Base-by-base conservation (phyloP, 495 filamentous ascomycete genomes). In the Xylaria cubensis region DNA sequence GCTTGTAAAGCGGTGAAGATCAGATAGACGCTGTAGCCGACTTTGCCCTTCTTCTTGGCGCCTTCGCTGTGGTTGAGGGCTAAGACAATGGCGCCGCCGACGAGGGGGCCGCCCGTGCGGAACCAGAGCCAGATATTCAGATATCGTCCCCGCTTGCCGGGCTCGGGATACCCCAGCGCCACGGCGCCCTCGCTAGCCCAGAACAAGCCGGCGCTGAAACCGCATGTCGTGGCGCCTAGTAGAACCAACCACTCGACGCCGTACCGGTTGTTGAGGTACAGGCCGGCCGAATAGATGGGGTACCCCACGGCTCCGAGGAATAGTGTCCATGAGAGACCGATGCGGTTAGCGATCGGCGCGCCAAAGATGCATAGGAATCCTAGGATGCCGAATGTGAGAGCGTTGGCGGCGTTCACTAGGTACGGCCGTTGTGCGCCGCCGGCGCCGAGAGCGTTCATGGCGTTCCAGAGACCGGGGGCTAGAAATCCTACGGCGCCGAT, bases 381-480 rank as follows among this genome's bases (percentile, higher is more conserved):
- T 86, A 90, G 89, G 48, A 89, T 82, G 72, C 81, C 82, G 72
- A 85, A 90, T 0, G 87, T 87, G 69, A 90, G 77, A 32, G 87
- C 83, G 78, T 89, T 90, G 0, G 87, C 84, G 12, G 86, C 88
- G 77, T 90, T 90, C 58, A 88, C 86, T 0, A 88, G 79, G 74
- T 85, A 86, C 26, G 88, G 88, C 48, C 81, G 83, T 32, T 88
- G 85, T 67, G 86, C 83, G 15, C 88, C 88, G 64, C 88, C 88
- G 0, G 88, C 88, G 34, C 88, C 88, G 4, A 87, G 84, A 34
- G 79, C 79, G 71, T 86, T 89, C 59, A 89, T 75, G 2, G 88
- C 88, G 59, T 86, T 88, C 88, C 88, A 90, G 44, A 90, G 86
- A 1, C 88, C 88, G 0, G 87, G 87, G 65, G 88, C 85, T 10